phyloP scores from a whole-genome alignment of 163 green algal genomes.

The Volvox carteri region DNA sequence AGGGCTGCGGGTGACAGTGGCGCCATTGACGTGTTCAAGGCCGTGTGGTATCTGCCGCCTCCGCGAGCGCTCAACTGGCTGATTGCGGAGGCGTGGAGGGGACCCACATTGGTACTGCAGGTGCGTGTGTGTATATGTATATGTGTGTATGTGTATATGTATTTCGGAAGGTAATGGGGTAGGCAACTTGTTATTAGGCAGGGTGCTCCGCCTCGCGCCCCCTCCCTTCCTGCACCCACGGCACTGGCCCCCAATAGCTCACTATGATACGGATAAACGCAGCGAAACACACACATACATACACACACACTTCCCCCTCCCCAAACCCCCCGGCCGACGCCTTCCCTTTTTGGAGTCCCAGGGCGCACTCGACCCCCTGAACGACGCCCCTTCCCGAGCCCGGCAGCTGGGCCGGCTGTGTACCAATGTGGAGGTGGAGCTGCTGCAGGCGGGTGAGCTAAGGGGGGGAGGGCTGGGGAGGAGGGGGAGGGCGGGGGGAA shows the following conservation, averaged over 20 bases:
- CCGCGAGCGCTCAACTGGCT: conserved; percentile 91
- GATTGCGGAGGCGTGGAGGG: conserved; percentile 74
- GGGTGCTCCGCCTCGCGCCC: too few species aligned
- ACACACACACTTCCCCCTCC: too few species aligned
- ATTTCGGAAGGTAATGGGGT: not conserved
- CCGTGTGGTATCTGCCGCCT: conserved; percentile 92
- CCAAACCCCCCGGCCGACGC: not conserved
- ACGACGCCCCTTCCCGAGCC: conserved; percentile 81
- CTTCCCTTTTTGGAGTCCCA: not conserved
- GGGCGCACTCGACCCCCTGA: conserved; percentile 88
- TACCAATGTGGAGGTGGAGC: conserved; percentile 72
- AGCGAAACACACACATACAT: too few species aligned
- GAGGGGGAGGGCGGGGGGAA: not conserved
- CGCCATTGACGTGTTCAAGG: conserved; percentile 84
- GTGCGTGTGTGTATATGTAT: conserved; percentile 12
- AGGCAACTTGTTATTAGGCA: too few species aligned
- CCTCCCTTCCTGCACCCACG: too few species aligned
- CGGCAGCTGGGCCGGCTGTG: conserved; percentile 71
- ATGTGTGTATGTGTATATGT: not conserved
- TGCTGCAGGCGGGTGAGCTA: conserved; percentile 68
- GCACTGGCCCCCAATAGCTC: too few species aligned
- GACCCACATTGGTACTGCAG: conserved; percentile 85
- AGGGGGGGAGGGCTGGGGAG: not conserved
- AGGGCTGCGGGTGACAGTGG: conserved; percentile 87
- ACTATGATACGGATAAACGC: too few species aligned